Conservation (phyloP, 148 eudicot genomes). For the Bassia scoparia region DNA sequence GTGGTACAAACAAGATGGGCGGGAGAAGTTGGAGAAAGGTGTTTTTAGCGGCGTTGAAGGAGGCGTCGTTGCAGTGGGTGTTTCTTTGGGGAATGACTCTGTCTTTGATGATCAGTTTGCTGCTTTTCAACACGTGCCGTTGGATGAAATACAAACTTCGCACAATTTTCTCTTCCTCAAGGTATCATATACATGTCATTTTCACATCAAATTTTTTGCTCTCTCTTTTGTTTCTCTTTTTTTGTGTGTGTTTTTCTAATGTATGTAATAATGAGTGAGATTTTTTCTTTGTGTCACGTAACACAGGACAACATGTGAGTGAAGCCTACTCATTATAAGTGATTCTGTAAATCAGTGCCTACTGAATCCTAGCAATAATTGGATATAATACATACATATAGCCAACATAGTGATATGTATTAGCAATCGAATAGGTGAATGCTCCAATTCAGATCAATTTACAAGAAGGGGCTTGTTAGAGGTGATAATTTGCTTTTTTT, state of each 20-base stretch:
- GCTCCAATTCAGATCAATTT: no score
- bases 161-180: conserved; percentile 51
- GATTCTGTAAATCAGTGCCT: no score
- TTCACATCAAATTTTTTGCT: neutral
- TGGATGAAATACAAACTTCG: conserved; percentile 61
- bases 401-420: no score
- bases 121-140: conserved; percentile 77
- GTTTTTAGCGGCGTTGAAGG: conserved; percentile 33
- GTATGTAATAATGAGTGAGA: no score
- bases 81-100: conserved; percentile 87
- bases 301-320: no score
- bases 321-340: no score
- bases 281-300: no score
- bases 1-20: conserved; percentile 98
- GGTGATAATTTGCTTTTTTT: no score
- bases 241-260: neutral
- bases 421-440: no score
- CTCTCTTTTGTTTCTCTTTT: neutral
- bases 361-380: no score
- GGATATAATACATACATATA: no score
- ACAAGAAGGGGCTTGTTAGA: no score
- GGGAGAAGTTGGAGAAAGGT: conserved; percentile 49
- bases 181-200: conserved; percentile 47
- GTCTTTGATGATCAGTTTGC: conserved; percentile 50
- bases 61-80: conserved; percentile 54